phyloP scores from a whole-genome alignment of 441 rosid genomes.

The Metrosideros polymorpha region DNA sequence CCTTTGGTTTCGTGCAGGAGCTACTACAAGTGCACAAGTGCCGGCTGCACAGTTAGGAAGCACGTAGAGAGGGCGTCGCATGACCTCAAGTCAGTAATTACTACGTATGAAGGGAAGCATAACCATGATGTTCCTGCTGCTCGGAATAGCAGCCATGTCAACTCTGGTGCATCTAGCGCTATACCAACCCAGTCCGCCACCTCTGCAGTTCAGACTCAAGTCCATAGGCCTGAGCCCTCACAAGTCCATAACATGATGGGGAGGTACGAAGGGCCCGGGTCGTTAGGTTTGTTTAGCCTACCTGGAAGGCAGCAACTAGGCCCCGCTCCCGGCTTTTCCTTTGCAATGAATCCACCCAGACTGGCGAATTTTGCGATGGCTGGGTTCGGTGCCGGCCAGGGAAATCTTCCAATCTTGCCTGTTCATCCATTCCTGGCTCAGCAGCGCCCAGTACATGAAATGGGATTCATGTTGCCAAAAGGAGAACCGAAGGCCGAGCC shows the following conservation, averaged over 20 bases:
- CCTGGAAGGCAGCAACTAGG: conserved; percentile 54
- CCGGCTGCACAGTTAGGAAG: conserved; percentile 89
- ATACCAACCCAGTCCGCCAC: conserved; percentile 18
- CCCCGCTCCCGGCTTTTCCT: conserved; percentile 38
- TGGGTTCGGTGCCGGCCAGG: conserved; percentile 48
- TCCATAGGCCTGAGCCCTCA: conserved; percentile 37
- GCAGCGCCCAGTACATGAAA: conserved; percentile 28
- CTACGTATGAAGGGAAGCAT: conserved; percentile 97
- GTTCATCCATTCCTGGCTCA: conserved; percentile 56
- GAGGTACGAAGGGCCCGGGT: conserved; percentile 29
- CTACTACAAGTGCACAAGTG: conserved; percentile 89
- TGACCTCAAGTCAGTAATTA: conserved; percentile 85
- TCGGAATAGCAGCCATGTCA: conserved; percentile 76
- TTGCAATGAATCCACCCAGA: conserved; percentile 46
- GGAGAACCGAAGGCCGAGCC: conserved; percentile 82
- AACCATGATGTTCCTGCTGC: conserved; percentile 92
- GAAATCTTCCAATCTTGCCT: conserved; percentile 47
- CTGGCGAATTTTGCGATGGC: conserved; percentile 56
- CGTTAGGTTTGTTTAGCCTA: conserved; percentile 35
- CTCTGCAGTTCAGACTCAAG: conserved; percentile 24
- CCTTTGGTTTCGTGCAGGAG: conserved; percentile 46
- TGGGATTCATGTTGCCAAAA: conserved; percentile 51
- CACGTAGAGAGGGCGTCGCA: conserved; percentile 98
- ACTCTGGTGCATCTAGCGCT: conserved; percentile 20
- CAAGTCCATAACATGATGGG: conserved; percentile 45